phyloP scores from a whole-genome alignment of 176 grass and related monocot species.

The Rhynchospora breviuscula region DNA sequence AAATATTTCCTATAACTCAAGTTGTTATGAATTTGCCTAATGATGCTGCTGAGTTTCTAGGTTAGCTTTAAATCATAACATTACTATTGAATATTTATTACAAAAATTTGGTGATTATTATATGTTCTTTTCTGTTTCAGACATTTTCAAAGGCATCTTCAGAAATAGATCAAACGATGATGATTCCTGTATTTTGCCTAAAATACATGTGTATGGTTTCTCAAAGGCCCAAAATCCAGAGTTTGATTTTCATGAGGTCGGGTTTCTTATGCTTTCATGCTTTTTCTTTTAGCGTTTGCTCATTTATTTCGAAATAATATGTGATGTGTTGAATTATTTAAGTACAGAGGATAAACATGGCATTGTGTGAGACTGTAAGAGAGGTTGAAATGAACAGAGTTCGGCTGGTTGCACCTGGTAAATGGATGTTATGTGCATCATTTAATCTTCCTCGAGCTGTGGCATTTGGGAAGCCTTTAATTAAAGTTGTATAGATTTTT shows the following conservation, averaged over 20 bases:
- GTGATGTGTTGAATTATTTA: not conserved
- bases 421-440: conserved; percentile 97
- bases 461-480: conserved; percentile 30
- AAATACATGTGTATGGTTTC: conserved; percentile 93
- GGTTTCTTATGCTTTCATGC: not conserved
- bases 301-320: not conserved
- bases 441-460: conserved; percentile 55
- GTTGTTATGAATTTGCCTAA: conserved; percentile 98
- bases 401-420: conserved; percentile 83
- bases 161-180: conserved; percentile 25
- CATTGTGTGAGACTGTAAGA: conserved; percentile 35
- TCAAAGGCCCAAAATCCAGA: conserved; percentile 77
- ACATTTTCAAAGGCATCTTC: conserved; percentile 71
- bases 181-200: conserved; percentile 37
- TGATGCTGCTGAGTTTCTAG: conserved; percentile 74
- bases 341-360: conserved; percentile 80
- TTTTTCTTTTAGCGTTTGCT: not conserved
- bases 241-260: conserved; percentile 74
- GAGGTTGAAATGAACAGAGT: conserved; percentile 64
- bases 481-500: conserved; percentile 16
- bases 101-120: not conserved
- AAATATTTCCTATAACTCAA: conserved; percentile 58
- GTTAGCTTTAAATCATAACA: conserved; percentile 30
- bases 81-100: not conserved
- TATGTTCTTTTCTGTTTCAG: conserved; percentile 29